Percentiles rank a stretch among this genome's conserved stretches.
These are phyloP conservation scores for Cytospora schulzeri DNA, from an alignment of 2,329 filamentous ascomycete genomes.

Conservation along the genomic window DNA sequence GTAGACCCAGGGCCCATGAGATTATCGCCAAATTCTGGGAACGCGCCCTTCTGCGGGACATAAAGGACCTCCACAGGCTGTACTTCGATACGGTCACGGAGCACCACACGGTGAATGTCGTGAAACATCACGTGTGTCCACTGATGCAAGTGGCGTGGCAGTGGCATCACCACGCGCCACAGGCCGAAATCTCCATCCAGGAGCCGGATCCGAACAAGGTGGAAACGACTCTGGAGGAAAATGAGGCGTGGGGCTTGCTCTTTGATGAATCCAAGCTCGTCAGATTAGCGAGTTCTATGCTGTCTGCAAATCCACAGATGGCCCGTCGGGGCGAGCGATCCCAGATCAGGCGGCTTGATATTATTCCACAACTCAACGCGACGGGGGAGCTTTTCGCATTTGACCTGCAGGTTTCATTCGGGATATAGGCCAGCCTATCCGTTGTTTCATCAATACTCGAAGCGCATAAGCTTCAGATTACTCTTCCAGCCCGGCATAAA, in stretches of 20 bases:
- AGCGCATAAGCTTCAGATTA: constrained; percentile 8
- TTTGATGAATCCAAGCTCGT: background rate
- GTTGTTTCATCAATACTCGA: constrained; percentile 4
- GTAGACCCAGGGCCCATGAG: background rate
- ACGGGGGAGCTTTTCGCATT: background rate
- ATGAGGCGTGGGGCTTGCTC: too few relatives aligned
- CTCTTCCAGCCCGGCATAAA: constrained; percentile 6
- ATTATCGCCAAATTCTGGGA: background rate
- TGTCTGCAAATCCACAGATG: background rate
- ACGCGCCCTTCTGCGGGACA: background rate
- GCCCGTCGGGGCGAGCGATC: too few relatives aligned
- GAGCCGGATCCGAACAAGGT: too few relatives aligned
- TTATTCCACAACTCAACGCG: background rate
- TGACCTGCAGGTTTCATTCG: background rate
- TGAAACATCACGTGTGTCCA: background rate
- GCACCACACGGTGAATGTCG: background rate
- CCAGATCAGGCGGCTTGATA: too few relatives aligned
- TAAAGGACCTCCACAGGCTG: too few relatives aligned
- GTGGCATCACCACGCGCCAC: background rate
- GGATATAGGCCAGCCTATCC: background rate
- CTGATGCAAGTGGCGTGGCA: background rate
- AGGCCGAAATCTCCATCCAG: too few relatives aligned
- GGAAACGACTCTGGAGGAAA: too few relatives aligned
- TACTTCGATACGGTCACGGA: background rate
- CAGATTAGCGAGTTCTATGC: background rate